Base-by-base conservation (phyloP, 225 moss, liverwort and hornwort genomes). In the Bryum argenteum region DNA sequence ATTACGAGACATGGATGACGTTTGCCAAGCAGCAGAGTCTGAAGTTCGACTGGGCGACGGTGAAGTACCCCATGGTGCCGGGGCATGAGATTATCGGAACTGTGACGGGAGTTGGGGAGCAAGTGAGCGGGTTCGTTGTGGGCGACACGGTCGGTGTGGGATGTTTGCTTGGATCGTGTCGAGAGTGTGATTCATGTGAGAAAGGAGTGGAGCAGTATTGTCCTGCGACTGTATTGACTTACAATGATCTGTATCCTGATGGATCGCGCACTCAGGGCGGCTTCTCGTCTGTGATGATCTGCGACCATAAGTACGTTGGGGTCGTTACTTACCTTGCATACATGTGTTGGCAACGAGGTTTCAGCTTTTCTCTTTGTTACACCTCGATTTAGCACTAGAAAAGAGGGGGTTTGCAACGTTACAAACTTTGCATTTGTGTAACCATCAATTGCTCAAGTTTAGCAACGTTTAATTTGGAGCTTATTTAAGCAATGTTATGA, bases 191-290 rank as follows among this genome's bases (percentile, higher is more conserved):
- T 21, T 75, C 86, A 0, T 86, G 86, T 8, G 57, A 51, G 61
- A 80, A 82, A 53, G 80, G 80, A 7, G 39, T 80, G 20, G 82
- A 86, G 33, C 77, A 86, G 20, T 86, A 77, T 5, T 86, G 86
- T 11, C 79, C 80, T 2, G 62, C 70, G 7, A 0, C 76, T 1
- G 26, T 84, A 0, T 89, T 79, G 84, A 75, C 89, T 0, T 95
- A 95, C 75, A 81, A 79, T 11, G 9, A 8, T n/a, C 15, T 0
- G 1, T 71, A 78, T 2, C 45, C 61, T 1, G 90, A 92, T 5
- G 89, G 89, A 17, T 59, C 38, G 0, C 16, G 15, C 8, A 88
- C 92, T 2, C 63, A 71, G 6, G 94, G 94, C 2, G 92, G 95
- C 8, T 95, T 81, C 65, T 92, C 92, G 8, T 63, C 65, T 21